Conservation (phyloP, 345 rosid species). For the Anastatica hierochuntica region DNA sequence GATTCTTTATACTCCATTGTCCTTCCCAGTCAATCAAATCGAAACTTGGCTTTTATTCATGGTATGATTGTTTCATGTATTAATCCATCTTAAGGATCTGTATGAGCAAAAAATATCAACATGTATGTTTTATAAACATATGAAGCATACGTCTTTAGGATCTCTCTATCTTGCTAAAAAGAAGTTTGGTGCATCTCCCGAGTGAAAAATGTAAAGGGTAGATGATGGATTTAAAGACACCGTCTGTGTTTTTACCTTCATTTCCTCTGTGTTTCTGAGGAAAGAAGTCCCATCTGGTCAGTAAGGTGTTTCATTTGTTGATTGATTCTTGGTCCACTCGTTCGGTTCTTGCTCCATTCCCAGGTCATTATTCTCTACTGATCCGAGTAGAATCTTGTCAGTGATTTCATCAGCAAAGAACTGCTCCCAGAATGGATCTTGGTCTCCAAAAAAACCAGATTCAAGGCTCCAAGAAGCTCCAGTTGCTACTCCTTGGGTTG, state of each 20-base stretch:
- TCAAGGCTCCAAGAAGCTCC: constrained; percentile 30
- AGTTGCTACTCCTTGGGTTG: constrained; percentile 28
- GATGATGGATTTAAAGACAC: too few relatives aligned
- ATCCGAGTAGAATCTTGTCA: constrained; percentile 37
- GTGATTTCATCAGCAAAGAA: constrained; percentile 39
- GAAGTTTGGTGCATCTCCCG: background rate
- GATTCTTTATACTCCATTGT: constrained; percentile 18
- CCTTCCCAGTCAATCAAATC: constrained; percentile 2
- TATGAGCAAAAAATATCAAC: background rate
- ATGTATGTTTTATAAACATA: too few relatives aligned
- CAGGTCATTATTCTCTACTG: constrained; percentile 29
- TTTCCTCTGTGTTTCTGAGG: constrained; percentile 32
- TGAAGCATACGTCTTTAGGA: background rate
- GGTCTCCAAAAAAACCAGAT: constrained; percentile 35
- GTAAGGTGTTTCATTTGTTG: constrained; percentile 52
- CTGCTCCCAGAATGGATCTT: constrained; percentile 63
- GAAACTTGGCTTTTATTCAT: background rate
- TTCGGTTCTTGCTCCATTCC: constrained; percentile 27
- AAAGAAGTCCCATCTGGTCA: constrained; percentile 65
- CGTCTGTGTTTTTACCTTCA: constrained; percentile 29
- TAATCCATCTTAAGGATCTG: constrained; percentile 5
- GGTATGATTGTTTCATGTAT: background rate
- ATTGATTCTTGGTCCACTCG: constrained; percentile 32
- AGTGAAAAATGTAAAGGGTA: too few relatives aligned
- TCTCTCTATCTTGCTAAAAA: background rate